Evolutionary conservation across 2,329 filamentous ascomycete genomes (phyloP).

Genomic region (Blastomyces emzantsi): DNA sequence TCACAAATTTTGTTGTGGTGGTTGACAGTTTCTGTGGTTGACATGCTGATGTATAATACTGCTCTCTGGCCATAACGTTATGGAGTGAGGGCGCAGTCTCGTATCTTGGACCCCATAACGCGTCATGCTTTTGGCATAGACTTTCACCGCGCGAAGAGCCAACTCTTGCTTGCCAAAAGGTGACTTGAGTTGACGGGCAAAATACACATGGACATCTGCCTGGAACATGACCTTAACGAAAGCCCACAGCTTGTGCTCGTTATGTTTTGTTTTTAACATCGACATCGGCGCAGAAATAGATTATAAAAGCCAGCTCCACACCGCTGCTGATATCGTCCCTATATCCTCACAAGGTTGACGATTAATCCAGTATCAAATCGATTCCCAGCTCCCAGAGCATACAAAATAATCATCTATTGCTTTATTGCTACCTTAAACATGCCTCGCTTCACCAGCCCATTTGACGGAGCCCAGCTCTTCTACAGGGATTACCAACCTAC

Average conservation of each 20-base stretch:
- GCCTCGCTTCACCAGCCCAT: conserved; percentile 20
- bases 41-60: background rate
- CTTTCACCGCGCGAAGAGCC: background rate
- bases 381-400: background rate
- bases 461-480: conserved; percentile 20
- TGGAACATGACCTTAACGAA: background rate
- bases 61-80: background rate
- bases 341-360: background rate
- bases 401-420: background rate
- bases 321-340: background rate
- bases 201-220: background rate
- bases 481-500: conserved; percentile 21
- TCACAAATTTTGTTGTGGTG: background rate
- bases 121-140: background rate
- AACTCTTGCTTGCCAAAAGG: background rate
- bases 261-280: background rate
- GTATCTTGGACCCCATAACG: background rate
- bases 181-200: background rate
- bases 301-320: background rate
- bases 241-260: background rate
- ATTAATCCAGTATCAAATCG: background rate
- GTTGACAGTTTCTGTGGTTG: background rate
- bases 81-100: background rate
- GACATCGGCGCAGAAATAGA: background rate
- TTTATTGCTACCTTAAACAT: conserved; percentile 11